These are phyloP conservation scores for Aristolochia contorta DNA, from an alignment of 164 flowering plant species.

Conservation along the genomic window DNA sequence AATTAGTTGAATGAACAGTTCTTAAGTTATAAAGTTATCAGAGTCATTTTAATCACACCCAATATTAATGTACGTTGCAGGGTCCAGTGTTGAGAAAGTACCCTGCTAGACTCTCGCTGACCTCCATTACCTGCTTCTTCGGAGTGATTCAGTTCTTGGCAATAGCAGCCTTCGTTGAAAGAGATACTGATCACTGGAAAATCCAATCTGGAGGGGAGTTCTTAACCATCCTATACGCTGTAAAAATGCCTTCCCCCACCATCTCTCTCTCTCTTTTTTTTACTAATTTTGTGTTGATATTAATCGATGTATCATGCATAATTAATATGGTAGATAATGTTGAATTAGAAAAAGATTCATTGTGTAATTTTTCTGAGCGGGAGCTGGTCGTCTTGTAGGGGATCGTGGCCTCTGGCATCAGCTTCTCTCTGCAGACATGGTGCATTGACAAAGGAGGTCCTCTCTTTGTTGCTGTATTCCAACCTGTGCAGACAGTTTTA, in stretches of 20 bases:
- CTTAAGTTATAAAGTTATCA: too few relatives aligned
- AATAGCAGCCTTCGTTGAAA: slow-evolving; percentile 50
- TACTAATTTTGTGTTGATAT: too few relatives aligned
- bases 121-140: slow-evolving; percentile 72
- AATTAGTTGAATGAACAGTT: too few relatives aligned
- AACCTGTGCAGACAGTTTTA: slow-evolving; percentile 59
- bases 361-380: not conserved
- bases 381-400: slow-evolving; percentile 30
- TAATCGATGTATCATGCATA: too few relatives aligned
- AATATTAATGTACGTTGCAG: slow-evolving; percentile 35
- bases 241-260: slow-evolving; percentile 6
- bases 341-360: not conserved
- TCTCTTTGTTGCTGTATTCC: slow-evolving; percentile 66
- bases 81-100: slow-evolving; percentile 68
- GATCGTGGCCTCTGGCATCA: slow-evolving; percentile 63
- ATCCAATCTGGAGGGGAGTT: slow-evolving; percentile 60
- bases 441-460: slow-evolving; percentile 74
- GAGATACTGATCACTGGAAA: slow-evolving; percentile 45
- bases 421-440: slow-evolving; percentile 68
- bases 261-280: not conserved
- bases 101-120: slow-evolving; percentile 74
- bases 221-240: slow-evolving; percentile 61
- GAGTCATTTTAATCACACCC: not conserved
- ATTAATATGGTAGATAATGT: not conserved
- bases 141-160: slow-evolving; percentile 59